These are phyloP conservation scores for Wickerhamomyces ciferrii DNA, from an alignment of 805 yeast genomes.

Conservation along the genomic window DNA sequence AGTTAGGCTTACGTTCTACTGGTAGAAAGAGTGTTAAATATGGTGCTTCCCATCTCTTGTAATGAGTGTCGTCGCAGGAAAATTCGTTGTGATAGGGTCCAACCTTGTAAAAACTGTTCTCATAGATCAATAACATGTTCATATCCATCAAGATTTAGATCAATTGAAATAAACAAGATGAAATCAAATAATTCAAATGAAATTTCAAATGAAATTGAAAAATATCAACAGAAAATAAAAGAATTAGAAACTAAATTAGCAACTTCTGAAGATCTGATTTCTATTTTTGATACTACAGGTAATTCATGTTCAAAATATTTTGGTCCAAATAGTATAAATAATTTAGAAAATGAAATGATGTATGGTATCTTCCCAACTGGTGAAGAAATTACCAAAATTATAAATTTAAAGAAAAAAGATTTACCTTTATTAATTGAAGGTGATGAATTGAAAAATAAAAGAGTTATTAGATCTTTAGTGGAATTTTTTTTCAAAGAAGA, in stretches of 20 bases:
- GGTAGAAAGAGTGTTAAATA: background rate
- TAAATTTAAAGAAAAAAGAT: conserved; percentile 1
- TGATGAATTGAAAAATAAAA: conserved; percentile 3
- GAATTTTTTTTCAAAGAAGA: conserved; percentile 10
- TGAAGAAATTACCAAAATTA: background rate
- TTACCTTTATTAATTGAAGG: conserved; percentile 8
- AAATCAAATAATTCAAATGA: background rate
- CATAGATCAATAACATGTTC: conserved; percentile 9
- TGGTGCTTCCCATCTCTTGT: conserved; percentile 19
- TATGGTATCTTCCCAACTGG: background rate
- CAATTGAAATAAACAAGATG: conserved; percentile 13
- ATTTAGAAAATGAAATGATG: conserved; percentile 8
- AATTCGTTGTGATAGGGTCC: conserved; percentile 16
- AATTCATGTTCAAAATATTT: conserved; percentile 2
- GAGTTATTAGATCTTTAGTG: conserved; percentile 6
- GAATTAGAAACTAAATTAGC: conserved; percentile 16
- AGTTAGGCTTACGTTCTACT: too few relatives aligned
- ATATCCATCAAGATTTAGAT: conserved; percentile 19
- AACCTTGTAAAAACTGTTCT: conserved; percentile 15
- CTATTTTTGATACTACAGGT: conserved; percentile 16
- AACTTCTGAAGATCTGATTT: conserved; percentile 14
- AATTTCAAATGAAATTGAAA: background rate
- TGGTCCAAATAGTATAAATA: conserved; percentile 9
- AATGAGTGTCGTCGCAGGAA: conserved; percentile 22
- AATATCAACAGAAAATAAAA: conserved; percentile 7